A percentile compares a stretch with the other conserved stretches of the same genome.
Evolutionary conservation across 2,329 filamentous ascomycete species (phyloP).

Genomic region (Cordyceps militaris): DNA sequence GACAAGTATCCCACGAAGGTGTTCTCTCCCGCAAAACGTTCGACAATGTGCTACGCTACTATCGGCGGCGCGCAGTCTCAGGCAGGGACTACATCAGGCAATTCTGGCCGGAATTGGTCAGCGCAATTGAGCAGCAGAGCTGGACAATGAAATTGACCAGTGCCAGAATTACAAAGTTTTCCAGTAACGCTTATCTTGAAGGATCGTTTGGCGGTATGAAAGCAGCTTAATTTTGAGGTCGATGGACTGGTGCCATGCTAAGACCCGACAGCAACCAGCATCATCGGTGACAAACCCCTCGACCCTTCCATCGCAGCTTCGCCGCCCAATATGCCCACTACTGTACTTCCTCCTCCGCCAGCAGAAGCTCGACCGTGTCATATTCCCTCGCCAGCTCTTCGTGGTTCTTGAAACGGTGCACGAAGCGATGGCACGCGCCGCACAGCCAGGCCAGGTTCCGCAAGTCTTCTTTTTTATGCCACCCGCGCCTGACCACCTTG

Average conservation of each 20-base stretch:
- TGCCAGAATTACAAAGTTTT: no score
- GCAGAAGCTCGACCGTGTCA: constrained; percentile 65
- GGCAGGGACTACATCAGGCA: no score
- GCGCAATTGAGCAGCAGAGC: no score
- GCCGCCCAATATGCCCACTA: constrained; percentile 68
- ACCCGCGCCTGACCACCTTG: constrained; percentile 68
- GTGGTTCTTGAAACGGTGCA: constrained; percentile 67
- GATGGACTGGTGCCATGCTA: not conserved
- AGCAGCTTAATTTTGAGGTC: no score
- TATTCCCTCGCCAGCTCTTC: constrained; percentile 69
- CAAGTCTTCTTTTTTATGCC: constrained; percentile 68
- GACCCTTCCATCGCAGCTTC: constrained; percentile 65
- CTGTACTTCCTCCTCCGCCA: constrained; percentile 63
- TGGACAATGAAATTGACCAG: no score
- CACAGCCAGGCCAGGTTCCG: constrained; percentile 83
- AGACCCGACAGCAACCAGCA: not conserved
- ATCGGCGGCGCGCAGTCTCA: no score
- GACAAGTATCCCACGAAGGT: no score
- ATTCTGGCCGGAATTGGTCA: no score
- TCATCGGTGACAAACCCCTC: constrained; percentile 14
- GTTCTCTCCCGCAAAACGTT: no score
- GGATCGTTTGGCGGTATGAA: no score
- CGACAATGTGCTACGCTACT: no score
- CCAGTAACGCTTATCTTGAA: no score
- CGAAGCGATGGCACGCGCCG: constrained; percentile 74